Conservation (phyloP, 768 basidiomycete species). For the Mycena galericulata region DNA sequence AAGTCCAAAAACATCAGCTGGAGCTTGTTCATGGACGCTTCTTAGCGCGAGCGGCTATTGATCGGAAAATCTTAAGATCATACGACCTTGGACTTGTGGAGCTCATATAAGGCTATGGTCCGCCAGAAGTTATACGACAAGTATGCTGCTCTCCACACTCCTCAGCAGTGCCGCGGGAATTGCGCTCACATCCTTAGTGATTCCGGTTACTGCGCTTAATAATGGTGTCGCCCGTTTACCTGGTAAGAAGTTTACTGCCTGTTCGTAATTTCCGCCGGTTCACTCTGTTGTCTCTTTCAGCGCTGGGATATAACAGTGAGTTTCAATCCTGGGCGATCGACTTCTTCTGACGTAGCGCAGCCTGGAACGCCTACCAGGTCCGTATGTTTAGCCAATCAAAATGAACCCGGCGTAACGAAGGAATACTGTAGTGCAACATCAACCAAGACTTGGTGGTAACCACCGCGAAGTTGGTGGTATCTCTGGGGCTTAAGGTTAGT, state of each 20-base stretch:
- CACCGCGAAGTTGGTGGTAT: constrained; percentile 64
- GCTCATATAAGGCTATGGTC: constrained; percentile 5
- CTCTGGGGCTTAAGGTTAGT: constrained; percentile 57
- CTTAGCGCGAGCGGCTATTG: constrained; percentile 9
- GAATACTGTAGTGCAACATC: constrained; percentile 40
- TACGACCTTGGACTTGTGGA: constrained; percentile 9
- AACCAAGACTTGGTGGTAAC: constrained; percentile 63
- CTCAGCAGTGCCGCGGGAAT: background rate
- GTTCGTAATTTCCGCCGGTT: background rate
- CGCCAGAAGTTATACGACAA: background rate
- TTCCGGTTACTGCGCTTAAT: constrained; percentile 21
- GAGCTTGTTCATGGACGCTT: background rate
- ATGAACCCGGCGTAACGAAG: background rate
- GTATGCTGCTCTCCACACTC: constrained; percentile 1
- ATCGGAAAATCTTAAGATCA: constrained; percentile 22
- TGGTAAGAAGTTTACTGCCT: background rate
- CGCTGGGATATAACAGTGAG: constrained; percentile 35
- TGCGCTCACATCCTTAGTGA: constrained; percentile 6
- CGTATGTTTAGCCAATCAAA: background rate
- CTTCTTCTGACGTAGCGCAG: constrained; percentile 5
- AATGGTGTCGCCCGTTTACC: constrained; percentile 33
- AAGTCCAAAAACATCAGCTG: background rate
- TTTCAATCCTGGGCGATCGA: no score
- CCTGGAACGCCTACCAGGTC: constrained; percentile 36
- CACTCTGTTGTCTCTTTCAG: constrained; percentile 1